phyloP scores from a whole-genome alignment of 345 rosid species.

The Kandelia obovata region DNA sequence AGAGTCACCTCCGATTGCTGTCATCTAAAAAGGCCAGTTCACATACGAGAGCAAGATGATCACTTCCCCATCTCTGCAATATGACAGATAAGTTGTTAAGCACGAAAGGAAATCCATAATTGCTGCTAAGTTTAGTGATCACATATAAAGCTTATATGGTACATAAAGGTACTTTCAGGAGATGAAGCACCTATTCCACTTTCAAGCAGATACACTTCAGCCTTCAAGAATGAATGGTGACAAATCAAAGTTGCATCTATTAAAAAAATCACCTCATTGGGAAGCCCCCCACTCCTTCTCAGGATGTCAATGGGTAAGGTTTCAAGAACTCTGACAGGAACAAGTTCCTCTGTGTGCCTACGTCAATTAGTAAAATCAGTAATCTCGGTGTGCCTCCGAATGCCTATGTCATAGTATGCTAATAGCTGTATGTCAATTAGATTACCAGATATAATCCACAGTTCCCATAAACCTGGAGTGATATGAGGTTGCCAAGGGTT shows the following conservation, averaged over 20 bases:
- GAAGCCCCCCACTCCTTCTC: constrained; percentile 58
- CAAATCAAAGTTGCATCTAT: constrained; percentile 2
- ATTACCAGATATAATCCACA: constrained; percentile 91
- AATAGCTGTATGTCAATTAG: constrained; percentile 1
- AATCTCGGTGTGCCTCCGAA: background rate
- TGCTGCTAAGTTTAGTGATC: too few relatives aligned
- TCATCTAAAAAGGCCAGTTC: constrained; percentile 65
- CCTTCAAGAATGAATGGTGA: too few relatives aligned
- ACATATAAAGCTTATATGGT: background rate
- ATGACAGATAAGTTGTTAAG: background rate
- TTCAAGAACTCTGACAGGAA: constrained; percentile 85
- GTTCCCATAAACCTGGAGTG: constrained; percentile 88
- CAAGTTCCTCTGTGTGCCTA: constrained; percentile 80
- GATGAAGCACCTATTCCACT: too few relatives aligned
- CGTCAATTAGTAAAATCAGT: constrained; percentile 17
- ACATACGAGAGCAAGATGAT: constrained; percentile 92
- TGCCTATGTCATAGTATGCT: background rate
- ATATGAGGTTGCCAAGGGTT: constrained; percentile 87
- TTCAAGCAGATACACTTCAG: too few relatives aligned
- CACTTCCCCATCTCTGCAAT: constrained; percentile 80
- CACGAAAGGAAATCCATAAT: too few relatives aligned
- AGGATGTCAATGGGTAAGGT: constrained; percentile 64
- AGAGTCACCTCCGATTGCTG: constrained; percentile 6
- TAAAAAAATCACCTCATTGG: constrained; percentile 53
- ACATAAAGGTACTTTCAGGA: background rate